Percentiles rank a stretch among this genome's conserved stretches.
Evolutionary conservation across 1,139 yeast genomes (phyloP).

Genomic region (Suhomyces maxii): DNA sequence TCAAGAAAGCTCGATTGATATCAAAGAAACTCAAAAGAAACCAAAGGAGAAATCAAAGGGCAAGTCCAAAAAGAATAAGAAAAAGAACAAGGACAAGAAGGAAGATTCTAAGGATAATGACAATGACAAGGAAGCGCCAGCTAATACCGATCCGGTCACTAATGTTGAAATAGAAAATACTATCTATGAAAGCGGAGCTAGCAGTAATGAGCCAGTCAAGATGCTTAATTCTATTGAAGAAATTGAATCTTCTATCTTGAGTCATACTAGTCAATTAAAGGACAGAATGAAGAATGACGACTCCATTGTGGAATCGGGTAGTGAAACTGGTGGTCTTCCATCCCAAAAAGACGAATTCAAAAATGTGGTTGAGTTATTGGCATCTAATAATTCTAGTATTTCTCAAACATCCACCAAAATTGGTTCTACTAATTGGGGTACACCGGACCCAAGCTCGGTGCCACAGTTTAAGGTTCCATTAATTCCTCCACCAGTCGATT

Average conservation of each 20-base stretch:
- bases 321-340: conserved; percentile 2
- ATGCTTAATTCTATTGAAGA: conserved; percentile 27
- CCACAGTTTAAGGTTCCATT: conserved; percentile 6
- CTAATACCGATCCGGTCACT: not conserved
- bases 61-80: not conserved
- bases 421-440: conserved; percentile 2
- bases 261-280: conserved; percentile 27
- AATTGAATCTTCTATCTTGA: conserved; percentile 31
- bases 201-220: conserved; percentile 6
- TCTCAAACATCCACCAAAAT: not conserved
- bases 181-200: not conserved
- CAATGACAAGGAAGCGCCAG: conserved; percentile 3
- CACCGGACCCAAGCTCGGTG: not conserved
- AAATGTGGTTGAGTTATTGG: conserved; percentile 22
- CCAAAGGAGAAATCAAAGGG: not conserved
- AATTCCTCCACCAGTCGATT: not conserved
- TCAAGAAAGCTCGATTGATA: conserved; percentile 9
- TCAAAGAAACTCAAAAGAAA: conserved; percentile 11
- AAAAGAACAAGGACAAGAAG: conserved; percentile 7
- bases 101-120: conserved; percentile 1
- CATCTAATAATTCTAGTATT: conserved; percentile 6
- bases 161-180: conserved; percentile 5
- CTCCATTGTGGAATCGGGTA: conserved; percentile 2
- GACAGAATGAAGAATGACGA: conserved; percentile 9
- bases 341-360: conserved; percentile 13